These are phyloP conservation scores for Chamaenerion angustifolium DNA, from an alignment of 345 rosid species.

Conservation along the genomic window DNA sequence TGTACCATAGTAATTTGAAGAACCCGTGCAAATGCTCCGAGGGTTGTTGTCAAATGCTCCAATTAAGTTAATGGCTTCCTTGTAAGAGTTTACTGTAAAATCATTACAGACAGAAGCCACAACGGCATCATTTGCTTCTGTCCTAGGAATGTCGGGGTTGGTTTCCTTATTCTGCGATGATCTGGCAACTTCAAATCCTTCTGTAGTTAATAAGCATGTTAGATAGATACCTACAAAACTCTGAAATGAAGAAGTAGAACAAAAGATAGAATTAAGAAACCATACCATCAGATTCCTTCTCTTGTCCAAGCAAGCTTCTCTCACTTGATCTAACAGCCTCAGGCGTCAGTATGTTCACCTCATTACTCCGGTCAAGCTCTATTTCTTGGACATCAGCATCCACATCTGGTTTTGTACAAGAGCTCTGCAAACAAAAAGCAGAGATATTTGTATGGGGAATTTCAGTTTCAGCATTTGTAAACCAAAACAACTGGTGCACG, in stretches of 20 bases:
- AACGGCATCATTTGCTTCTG: slow-evolving; percentile 8
- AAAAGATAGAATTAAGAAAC: neutral
- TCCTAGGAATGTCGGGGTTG: slow-evolving; percentile 16
- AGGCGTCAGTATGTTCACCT: slow-evolving; percentile 4
- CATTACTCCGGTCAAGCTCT: slow-evolving; percentile 23
- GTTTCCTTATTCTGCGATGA: slow-evolving; percentile 15
- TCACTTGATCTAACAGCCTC: slow-evolving; percentile 6
- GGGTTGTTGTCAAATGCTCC: slow-evolving; percentile 28
- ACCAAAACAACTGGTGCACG: no score
- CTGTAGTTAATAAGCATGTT: slow-evolving; percentile 1
- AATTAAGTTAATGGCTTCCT: slow-evolving; percentile 69
- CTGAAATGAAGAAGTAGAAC: neutral
- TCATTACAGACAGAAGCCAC: slow-evolving; percentile 14
- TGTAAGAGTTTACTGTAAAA: slow-evolving; percentile 17
- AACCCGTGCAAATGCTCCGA: slow-evolving; percentile 5
- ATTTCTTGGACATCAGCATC: slow-evolving; percentile 38
- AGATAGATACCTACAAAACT: neutral
- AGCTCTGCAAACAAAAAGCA: slow-evolving; percentile 53
- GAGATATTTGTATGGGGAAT: neutral
- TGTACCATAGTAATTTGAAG: slow-evolving; percentile 15
- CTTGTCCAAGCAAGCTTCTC: slow-evolving; percentile 11
- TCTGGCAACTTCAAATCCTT: slow-evolving; percentile 15
- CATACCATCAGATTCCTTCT: slow-evolving; percentile 26
- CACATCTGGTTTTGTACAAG: slow-evolving; percentile 63
- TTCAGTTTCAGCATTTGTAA: no score